phyloP scores from a whole-genome alignment of 306 rosid genomes.

The Styphnolobium japonicum region DNA sequence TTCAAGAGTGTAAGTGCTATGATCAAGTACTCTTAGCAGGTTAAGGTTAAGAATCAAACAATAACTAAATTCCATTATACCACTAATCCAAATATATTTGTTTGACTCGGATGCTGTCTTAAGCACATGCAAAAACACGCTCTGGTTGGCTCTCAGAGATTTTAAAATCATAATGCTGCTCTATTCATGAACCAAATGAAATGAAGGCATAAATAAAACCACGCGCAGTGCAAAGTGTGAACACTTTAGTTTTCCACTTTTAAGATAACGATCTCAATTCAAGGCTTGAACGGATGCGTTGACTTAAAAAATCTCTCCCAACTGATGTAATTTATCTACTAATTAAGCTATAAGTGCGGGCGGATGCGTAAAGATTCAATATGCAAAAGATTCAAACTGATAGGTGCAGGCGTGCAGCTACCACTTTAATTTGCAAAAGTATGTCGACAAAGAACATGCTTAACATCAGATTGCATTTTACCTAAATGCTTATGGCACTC shows the following conservation, averaged over 20 bases:
- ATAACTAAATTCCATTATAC: neutral
- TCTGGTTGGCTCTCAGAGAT: neutral
- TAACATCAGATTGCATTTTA: neutral
- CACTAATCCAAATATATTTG: neutral
- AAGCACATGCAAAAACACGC: neutral
- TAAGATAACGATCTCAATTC: neutral
- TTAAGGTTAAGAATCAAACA: neutral
- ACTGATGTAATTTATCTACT: neutral
- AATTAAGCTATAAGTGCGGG: constrained; percentile 1
- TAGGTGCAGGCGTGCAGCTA: neutral
- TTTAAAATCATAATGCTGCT: constrained; percentile 27
- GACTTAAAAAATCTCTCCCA: constrained; percentile 1
- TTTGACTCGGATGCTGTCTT: neutral
- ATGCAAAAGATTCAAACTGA: constrained; percentile 5
- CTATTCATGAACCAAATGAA: constrained; percentile 11
- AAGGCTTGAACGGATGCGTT: neutral
- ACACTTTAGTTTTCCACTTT: constrained; percentile 12
- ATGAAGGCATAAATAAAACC: neutral
- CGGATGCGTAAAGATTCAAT: neutral
- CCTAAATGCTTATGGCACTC: constrained; percentile 17
- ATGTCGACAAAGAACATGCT: constrained; percentile 10
- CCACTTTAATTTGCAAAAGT: neutral
- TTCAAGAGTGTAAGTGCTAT: neutral
- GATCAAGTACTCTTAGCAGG: neutral
- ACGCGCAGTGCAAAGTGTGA: neutral